Evolutionary conservation across 2,329 filamentous ascomycete species (phyloP), one percentile per base, ranked within the genome.

Genomic region (Tolypocladium guangdongense): DNA sequence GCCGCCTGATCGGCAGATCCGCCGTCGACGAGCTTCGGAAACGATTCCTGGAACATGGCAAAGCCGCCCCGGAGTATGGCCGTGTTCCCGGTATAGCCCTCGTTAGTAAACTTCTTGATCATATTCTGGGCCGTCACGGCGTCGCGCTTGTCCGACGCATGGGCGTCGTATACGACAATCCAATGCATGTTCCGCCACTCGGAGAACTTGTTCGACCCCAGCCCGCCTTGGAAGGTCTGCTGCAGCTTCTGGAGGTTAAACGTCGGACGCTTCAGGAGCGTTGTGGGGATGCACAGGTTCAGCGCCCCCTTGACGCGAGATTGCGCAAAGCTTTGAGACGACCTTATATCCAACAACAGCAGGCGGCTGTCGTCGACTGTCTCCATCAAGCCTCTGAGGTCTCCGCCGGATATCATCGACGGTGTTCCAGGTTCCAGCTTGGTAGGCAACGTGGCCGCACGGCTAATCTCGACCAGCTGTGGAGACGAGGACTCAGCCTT

Each of bases 271-370:
- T 97, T 97, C 20, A 99, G 72, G 16, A 99, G 74, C 0, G 92
- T 97, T 0, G 93, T 97, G 0, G 93, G 93, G 56, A 97, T 95
- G 65, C 93, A 97, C 6, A 99, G 75, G 65, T 95, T 97, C 35
- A 99, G 72, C 0, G 92, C 89, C n/a, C 86, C 85, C 50, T 77
- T 73, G 52, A 97, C 87, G 33, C 88, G 83, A 24, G 87, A 84
- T 47, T 81, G 77, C 1, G 84, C 80, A 64, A 87, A 96, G 59
- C 92, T 89, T 22, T 90, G 90, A 32, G 86, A 88, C 0, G 95
- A 90, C 39, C 93, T 83, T 24, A 97, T 80, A 66, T 99, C 93
- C 5, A 99, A 73, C 1, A 97, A 66, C 35, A 99, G 72, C 0
- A 88, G 59, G 1, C 74, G 71, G 8, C 69, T 63, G 10, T 69